Evolutionary conservation across 2,329 filamentous ascomycete species (phyloP), one percentile per base, ranked within the genome.

Genomic region (Hymenoscyphus scutula): DNA sequence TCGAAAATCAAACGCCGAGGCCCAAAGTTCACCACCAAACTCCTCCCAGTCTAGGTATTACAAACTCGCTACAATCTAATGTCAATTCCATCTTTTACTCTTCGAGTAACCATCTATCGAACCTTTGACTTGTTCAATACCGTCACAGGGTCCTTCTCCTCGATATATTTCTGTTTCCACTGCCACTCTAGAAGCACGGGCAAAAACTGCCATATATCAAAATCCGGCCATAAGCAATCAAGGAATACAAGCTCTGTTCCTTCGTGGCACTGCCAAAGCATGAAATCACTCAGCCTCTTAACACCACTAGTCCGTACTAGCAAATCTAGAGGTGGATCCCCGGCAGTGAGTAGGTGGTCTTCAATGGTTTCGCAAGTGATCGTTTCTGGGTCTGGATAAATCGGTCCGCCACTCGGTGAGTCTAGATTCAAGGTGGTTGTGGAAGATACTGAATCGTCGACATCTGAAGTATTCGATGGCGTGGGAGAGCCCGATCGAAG

Each of bases 221-320:
- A 97, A 66, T 97, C 92, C 1, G 95, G 95, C 95, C 95, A 99
- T 65, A 97, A 81, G 67, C 91, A 95, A 71, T 96, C 85, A 62
- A 97, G 78, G 74, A 98, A 99, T 64, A 96, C 91, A 67, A 99
- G 89, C 64, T 96, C 90, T 0, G 95, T 97, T 67, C 94, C 83
- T 73, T 97, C 86, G 73, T 98, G 93, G 71, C 91, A 95, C 77
- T 99, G 95, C 95, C 95, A 99, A 37, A 99, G 86, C 93, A 99
- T 95, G 72, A 98, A 99, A 75, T 99, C 95, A 73, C 92, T 97
- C 63, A 99, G 80, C 56, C 95, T 85, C 76, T 93, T 89, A 15
- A 99, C 95, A 30, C 93, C 94, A 66, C 92, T 97, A 4, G 95
- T 99, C 58, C 95, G 87, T 58, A 99, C 84, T 60, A 99, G 87